Evolutionary conservation across 495 filamentous ascomycete genomes (phyloP), one percentile per base, ranked within the genome.

Genomic region (Sordaria brevicollis): DNA sequence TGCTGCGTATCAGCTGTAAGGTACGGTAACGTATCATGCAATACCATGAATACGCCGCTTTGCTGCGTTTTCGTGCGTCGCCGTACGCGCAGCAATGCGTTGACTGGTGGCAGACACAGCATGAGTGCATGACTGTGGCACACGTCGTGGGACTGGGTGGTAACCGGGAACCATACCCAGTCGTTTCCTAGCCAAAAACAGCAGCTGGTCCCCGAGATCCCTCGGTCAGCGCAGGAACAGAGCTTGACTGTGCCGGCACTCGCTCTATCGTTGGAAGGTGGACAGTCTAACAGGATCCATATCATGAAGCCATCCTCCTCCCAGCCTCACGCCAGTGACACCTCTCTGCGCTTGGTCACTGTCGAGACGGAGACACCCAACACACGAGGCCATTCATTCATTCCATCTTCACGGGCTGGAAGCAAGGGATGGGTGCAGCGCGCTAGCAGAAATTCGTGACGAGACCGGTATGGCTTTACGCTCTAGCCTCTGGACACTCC

Each of bases 401-500:
- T 62, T 49, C 21, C 43, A 54, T 62, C 13, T 62, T 62, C 49
- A 74, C 39, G 65, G 68, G 68, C 34, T 71, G 71, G 72, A 74
- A 79, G 75, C 76, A 76, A 76, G 76, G 70, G 75, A 74, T 62
- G 73, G 69, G 69, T 78, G 77, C 77, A 78, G 74, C 74, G 69
- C 76, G 75, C 76, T 78, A 79, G 75, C 72, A 67, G 49, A 71
- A 75, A 73, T 70, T 73, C 67, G 75, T 69, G 75, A 74, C 76
- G 74, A 69, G 72, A 71, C 68, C 39, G 76, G 76, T 67, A 77
- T 66, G 73, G 75, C 70, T 41, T n/a, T 9, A 19, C 41, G 19
- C 19, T 25, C 43, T 29, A 62, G 25, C 49, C 5, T 62, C 49
- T 8, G 49, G 49, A 21, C 35, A 33, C 62, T 67, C n/a, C n/a